Base-by-base conservation (phyloP, 148 eudicot species). In the Nepenthes gracilis region DNA sequence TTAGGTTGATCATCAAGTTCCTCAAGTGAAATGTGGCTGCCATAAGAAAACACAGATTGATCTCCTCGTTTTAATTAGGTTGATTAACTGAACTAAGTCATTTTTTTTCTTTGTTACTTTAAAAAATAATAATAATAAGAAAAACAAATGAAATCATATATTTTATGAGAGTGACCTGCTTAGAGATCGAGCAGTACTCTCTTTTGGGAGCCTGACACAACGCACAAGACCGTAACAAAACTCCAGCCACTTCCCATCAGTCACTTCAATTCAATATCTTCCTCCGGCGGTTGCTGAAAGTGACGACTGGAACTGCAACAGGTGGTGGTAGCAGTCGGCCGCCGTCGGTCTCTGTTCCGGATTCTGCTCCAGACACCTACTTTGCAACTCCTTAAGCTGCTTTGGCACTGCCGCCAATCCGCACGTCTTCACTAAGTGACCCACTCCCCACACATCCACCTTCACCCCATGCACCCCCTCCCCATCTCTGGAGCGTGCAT, bases 241-340 rank as follows among this genome's bases (percentile, higher is more conserved):
- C 45, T 40, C 45, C 8, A 3, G 4, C 8, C 4, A 23, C 23
- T 23, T 23, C 23, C 23, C 45, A 40, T 40, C 45, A 40, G 45
- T 49, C 53, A 10, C 53, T 43, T 63, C 12, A 23, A 23, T 23
- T 62, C 10, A 33, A 36, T 53, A 72, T 35, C 40, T 54, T 15
- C 53, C 65, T 40, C 58, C 59, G 54, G 36, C 13, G 37, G 23
- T 23, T 23, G 23, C 15, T 34, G n/a, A 33, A 55, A 83, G 64
- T 23, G 86, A 83, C 13, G 92, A 72, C 80, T 85, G 92, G 64
- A 85, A 64, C 80, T 85, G 92, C 74, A 85, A 59, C 76, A 88
- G 77, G 70, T 88, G 96, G 75, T 81, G 96, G 65, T 88, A 88
- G 55, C 96, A 88, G 67, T 88, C 96, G 5, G 96, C 96, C 55